These are phyloP conservation scores for Paxillus rubicundulus DNA, from an alignment of 768 basidiomycete genomes.

Conservation along the genomic window DNA sequence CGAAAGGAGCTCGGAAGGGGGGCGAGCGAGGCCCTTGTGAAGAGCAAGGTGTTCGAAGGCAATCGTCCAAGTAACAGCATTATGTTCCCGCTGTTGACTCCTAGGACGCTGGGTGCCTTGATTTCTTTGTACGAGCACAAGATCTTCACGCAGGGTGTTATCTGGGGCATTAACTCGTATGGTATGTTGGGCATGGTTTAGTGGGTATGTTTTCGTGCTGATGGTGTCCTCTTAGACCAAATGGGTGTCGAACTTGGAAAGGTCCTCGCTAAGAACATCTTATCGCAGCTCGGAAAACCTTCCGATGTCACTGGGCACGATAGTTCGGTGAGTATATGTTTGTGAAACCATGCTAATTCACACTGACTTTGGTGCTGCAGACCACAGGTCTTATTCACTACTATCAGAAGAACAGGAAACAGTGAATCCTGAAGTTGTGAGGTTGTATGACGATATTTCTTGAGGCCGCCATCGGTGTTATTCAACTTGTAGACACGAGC, in stretches of 20 bases:
- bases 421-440: constrained; percentile 41
- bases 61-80: constrained; percentile 97
- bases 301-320: constrained; percentile 86
- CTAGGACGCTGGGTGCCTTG: constrained; percentile 81
- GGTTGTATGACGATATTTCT: constrained; percentile 17
- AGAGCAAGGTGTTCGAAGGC: constrained; percentile 97
- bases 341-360: neutral
- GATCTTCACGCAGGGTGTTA: constrained; percentile 95
- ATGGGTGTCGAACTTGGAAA: constrained; percentile 99
- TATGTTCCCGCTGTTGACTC: constrained; percentile 90
- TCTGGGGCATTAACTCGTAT: constrained; percentile 99
- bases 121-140: constrained; percentile 97
- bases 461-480: constrained; percentile 31
- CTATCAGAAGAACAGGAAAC: constrained; percentile 87
- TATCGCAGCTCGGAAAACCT: constrained; percentile 80
- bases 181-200: constrained; percentile 46
- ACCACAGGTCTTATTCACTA: constrained; percentile 97
- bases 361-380: constrained; percentile 36
- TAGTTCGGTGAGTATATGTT: constrained; percentile 53
- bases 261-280: constrained; percentile 94
- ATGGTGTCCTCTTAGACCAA: constrained; percentile 60
- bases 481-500: neutral
- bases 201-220: neutral
- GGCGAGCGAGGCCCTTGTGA: constrained; percentile 81
- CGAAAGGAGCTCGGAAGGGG: constrained; percentile 61